Evolutionary conservation across 495 filamentous ascomycete genomes (phyloP), one percentile per base, ranked within the genome.

Genomic region (Aspergillus biplanus): DNA sequence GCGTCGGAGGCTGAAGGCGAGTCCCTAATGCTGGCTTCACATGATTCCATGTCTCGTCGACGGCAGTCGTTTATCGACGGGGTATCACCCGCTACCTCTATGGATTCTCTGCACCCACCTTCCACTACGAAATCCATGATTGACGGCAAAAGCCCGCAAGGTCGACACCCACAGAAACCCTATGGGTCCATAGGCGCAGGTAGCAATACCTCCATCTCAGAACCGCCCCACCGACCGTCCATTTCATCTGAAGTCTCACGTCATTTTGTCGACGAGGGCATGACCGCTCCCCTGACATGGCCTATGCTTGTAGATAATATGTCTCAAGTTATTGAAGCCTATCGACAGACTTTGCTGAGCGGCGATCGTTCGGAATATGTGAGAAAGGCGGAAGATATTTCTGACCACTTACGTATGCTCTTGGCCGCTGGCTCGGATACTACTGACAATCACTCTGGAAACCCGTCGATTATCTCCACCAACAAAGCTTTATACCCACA

Each of bases 391-490:
- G 96, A 99, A 76, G 93, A 97, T 70, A 97, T 99, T 56, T 98
- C 95, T 33, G 96, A 99, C 71, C 93, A 97, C 74, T 82, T 98
- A 47, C 90, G 95, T 46, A 84, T 97, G 69, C 83, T 99, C n/a
- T 85, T 99, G 47, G 92, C 92, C 34, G 96, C 96, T 53, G 95
- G 93, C 5, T 99, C 95, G 8, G 92, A 92, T 55, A 98, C 95
- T 4, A 99, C 95, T 2, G 95, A 99, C 72, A 98, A 98, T 68
- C 95, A 99, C 73, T 99, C 95, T 11, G 96, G 96, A 49, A 95
- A 97, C 65, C 95, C 96, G 33, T 98, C 95, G n/a, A 97, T 98
- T 71, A 99, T 99, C 58, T 95, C 92, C 7, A 93, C 92, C 7
- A 99, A 99, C 76, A 97, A 97, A 76, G 88, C 91, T 3, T 81